These are phyloP conservation scores for Botrytis fragariae DNA, from an alignment of 2,329 filamentous ascomycete species.

Conservation along the genomic window DNA sequence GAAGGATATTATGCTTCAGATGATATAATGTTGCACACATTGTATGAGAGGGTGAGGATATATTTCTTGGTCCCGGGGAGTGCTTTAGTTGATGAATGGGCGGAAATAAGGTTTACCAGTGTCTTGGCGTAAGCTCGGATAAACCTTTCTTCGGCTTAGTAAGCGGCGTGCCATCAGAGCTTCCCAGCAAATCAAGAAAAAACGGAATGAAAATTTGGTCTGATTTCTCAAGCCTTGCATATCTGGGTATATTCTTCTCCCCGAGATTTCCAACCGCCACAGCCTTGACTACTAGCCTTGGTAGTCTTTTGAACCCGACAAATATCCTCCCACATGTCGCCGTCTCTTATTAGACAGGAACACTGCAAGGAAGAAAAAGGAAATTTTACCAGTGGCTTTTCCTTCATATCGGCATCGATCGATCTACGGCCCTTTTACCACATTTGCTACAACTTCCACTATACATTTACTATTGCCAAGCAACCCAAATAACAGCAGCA, in stretches of 20 bases:
- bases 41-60: not conserved
- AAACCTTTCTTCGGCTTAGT: not conserved
- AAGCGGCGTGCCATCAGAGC: not conserved
- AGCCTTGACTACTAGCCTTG: not conserved
- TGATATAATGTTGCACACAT: not conserved
- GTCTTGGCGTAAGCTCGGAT: not conserved
- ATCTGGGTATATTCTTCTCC: not conserved
- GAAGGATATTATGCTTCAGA: not conserved
- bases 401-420: not conserved
- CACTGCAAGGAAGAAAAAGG: not conserved
- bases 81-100: not conserved
- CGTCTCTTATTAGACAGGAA: not conserved
- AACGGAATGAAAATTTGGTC: not conserved
- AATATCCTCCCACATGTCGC: not conserved
- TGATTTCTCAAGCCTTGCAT: not conserved
- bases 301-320: not conserved
- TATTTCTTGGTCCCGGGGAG: not conserved
- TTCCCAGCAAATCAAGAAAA: not conserved
- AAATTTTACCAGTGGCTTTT: not conserved
- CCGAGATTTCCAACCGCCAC: not conserved
- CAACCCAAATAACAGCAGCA: not conserved
- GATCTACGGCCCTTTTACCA: not conserved
- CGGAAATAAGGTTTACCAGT: not conserved
- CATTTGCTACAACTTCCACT: not conserved
- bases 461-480: not conserved